phyloP scores from a whole-genome alignment of 108 stramenopile species.

The Cyclotella choctawhatcheeana region DNA sequence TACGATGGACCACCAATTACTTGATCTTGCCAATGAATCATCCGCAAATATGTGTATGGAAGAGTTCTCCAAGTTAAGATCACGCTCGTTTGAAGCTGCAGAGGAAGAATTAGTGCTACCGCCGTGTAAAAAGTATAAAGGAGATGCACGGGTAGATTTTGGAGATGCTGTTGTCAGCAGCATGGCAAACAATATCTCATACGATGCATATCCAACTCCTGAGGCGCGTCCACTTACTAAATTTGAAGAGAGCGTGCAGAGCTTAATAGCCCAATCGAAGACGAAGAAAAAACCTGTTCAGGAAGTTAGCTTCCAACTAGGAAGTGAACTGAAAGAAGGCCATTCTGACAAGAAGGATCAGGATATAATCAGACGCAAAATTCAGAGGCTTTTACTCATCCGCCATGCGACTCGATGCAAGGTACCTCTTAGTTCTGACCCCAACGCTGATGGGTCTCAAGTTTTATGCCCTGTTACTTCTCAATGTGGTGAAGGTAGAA shows the following conservation, averaged over 20 bases:
- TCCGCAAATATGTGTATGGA: constrained; percentile 23
- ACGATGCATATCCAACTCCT: too few relatives aligned
- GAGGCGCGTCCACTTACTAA: background rate
- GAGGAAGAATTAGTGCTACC: too few relatives aligned
- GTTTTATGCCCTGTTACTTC: constrained; percentile 36
- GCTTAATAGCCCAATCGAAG: background rate
- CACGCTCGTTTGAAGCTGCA: too few relatives aligned
- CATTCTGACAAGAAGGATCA: constrained; percentile 15
- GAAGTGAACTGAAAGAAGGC: too few relatives aligned
- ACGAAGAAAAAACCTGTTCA: background rate
- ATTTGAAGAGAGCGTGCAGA: constrained; percentile 2
- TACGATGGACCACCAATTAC: constrained; percentile 5
- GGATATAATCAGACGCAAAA: constrained; percentile 30
- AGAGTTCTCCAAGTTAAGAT: constrained; percentile 3
- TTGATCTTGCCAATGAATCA: constrained; percentile 11
- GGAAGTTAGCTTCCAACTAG: too few relatives aligned
- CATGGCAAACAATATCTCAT: too few relatives aligned
- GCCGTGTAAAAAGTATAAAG: too few relatives aligned
- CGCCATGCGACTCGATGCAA: constrained; percentile 40
- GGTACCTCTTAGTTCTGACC: constrained; percentile 12
- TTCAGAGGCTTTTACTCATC: constrained; percentile 46
- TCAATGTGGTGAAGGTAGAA: constrained; percentile 42
- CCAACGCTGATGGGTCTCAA: background rate
- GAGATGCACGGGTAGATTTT: too few relatives aligned
- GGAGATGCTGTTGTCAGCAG: too few relatives aligned